Evolutionary conservation across 371 early-diverging fungal genomes (phyloP), one percentile per base, ranked within the genome.

Genomic region (Zancudomyces culisetae): DNA sequence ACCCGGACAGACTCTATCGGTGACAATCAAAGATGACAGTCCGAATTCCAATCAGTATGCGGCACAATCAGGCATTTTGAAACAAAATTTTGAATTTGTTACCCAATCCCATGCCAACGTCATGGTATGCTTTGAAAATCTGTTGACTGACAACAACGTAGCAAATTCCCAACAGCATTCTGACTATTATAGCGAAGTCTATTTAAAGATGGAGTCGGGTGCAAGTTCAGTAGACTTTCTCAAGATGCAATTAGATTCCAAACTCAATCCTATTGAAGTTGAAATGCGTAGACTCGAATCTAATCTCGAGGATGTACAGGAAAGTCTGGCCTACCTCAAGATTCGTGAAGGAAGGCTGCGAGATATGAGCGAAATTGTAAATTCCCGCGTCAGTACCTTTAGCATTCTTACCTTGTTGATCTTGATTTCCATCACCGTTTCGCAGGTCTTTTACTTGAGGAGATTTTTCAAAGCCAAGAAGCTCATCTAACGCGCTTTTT

Each of bases 301-400:
- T 45, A 64, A 83, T 22, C 70, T 83, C 42, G 73, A 78, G 53
- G 83, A 82, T 42, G 74, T 91, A 56, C 71, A 81, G 26, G 77
- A 74, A 39, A 79, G 87, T 51, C 79, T 90, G 79, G 80, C 82
- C 47, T 77, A 78, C 47, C 64, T 90, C 40, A 81, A 85, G 69
- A 64, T 58, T 40, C 71, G 85, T 47, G 91, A 90, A 62, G 76
- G 73, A 52, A 69, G 66, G 41, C 77, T 91, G 79, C 73, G 92
- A 55, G 79, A 89, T 58, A 80, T 86, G 24, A 93, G 90, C 64
- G 93, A 90, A 70, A 77, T 81, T 1, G 87, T 87, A 21, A 88
- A 88, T 60, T 73, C 77, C 15, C 78, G 88, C 46, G 87, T 91
- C 18, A 73, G 78, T 55, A 80, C 76, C 62, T 84, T 90, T 59